phyloP scores from a whole-genome alignment of 306 rosid species.

The Senna siamea region DNA sequence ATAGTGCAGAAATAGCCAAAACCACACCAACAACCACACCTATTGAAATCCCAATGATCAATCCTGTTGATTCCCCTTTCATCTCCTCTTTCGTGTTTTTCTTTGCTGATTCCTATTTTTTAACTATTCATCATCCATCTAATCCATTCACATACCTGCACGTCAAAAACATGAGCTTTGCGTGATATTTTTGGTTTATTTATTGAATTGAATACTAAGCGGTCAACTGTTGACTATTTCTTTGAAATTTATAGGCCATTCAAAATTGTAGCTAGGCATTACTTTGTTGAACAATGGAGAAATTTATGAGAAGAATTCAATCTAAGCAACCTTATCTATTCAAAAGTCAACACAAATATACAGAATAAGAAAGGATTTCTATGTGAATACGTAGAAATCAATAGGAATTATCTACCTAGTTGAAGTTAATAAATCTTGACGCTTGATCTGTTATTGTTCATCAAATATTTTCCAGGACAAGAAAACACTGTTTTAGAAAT shows the following conservation, averaged over 20 bases:
- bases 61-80: slow-evolving; percentile 83
- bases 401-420: no score
- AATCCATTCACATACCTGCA: slow-evolving; percentile 63
- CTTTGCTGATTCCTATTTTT: slow-evolving; percentile 36
- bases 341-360: no score
- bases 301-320: slow-evolving; percentile 36
- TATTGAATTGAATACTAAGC: slow-evolving; percentile 35
- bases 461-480: no score
- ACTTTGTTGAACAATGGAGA: no score
- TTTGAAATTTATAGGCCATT: slow-evolving; percentile 43
- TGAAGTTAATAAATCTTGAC: no score
- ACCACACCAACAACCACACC: slow-evolving; percentile 92
- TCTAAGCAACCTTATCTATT: slow-evolving; percentile 4
- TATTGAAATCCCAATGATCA: slow-evolving; percentile 88
- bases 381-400: no score
- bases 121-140: slow-evolving; percentile 57
- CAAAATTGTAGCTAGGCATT: no score
- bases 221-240: slow-evolving; percentile 46
- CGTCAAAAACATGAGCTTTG: no score
- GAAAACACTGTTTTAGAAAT: no score
- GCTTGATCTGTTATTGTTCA: no score
- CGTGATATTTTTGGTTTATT: no score
- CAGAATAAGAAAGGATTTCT: no score
- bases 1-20: slow-evolving; percentile 78
- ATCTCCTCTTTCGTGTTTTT: slow-evolving; percentile 50